Percentiles rank a stretch among this genome's conserved stretches.
phyloP scores from a whole-genome alignment of 208 protist species.

The Wallacemonas sp. region DNA sequence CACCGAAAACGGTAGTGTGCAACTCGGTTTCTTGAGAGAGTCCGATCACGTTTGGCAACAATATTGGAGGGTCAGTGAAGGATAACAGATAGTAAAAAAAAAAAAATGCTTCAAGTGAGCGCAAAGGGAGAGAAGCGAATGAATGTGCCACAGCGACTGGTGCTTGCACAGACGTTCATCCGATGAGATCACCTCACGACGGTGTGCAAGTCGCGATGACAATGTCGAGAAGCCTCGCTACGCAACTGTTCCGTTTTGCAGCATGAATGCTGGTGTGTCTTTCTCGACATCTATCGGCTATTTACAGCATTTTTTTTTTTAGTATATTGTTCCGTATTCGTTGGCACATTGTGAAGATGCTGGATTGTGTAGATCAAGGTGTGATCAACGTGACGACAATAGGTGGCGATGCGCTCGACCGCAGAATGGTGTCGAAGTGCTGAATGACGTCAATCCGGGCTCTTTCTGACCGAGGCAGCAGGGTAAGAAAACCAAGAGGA shows the following conservation, averaged over 20 bases:
- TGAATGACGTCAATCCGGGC: constrained; percentile 17
- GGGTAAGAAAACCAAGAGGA: constrained; percentile 50
- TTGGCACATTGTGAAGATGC: background rate
- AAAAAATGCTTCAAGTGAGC: background rate
- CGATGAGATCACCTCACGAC: no score
- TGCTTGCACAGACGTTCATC: no score
- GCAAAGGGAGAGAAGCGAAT: background rate
- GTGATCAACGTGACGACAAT: constrained; percentile 8
- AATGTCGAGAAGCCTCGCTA: no score
- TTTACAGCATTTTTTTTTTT: background rate
- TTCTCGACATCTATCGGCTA: no score
- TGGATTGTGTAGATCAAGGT: background rate
- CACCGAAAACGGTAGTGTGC: no score
- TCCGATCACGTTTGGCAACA: background rate
- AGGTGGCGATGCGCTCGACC: background rate
- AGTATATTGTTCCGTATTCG: background rate
- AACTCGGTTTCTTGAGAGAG: no score
- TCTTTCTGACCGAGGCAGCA: constrained; percentile 8
- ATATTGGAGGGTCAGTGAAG: background rate
- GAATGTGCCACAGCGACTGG: background rate
- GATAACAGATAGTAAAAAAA: background rate
- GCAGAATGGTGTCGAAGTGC: constrained; percentile 7
- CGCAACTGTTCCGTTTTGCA: no score
- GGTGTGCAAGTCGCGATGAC: no score
- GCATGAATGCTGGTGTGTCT: no score